phyloP scores from a whole-genome alignment of 257 asterid genomes.

The Fraxinus excelsior region DNA sequence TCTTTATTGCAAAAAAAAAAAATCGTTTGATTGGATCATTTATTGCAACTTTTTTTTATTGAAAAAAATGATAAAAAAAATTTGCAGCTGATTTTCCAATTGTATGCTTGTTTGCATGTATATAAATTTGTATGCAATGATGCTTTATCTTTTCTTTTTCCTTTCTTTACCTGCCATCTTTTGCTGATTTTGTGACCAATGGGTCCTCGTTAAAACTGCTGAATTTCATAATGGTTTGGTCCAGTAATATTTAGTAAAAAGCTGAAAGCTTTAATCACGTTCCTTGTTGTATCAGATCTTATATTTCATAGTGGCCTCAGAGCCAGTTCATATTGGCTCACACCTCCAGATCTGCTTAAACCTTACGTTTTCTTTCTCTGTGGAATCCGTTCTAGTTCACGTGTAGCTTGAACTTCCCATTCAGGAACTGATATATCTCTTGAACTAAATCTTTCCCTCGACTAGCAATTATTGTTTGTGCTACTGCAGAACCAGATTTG shows the following conservation, averaged over 20 bases:
- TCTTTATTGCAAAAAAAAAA: background rate
- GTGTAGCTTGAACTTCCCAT: background rate
- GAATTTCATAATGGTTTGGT: constrained; percentile 29
- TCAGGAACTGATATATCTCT: background rate
- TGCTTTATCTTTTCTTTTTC: constrained; percentile 8
- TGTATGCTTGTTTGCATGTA: background rate
- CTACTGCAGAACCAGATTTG: no score
- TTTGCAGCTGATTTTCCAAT: background rate
- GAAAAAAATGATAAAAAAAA: no score
- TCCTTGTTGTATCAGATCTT: constrained; percentile 23
- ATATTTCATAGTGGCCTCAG: constrained; percentile 13
- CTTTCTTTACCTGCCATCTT: background rate
- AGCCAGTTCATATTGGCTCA: constrained; percentile 2
- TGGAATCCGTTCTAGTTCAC: constrained; percentile 22
- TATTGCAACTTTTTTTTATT: background rate
- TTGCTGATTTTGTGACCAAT: constrained; percentile 25
- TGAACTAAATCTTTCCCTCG: background rate
- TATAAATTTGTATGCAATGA: background rate
- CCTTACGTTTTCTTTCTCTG: constrained; percentile 30
- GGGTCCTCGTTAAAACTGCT: constrained; percentile 41
- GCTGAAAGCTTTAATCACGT: background rate
- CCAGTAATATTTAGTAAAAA: constrained; percentile 29
- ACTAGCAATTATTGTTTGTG: no score
- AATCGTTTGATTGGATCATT: background rate
- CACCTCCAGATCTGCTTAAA: constrained; percentile 44